Evolutionary conservation across 1,139 yeast species (phyloP).

Genomic region (Zygosaccharomyces pseudobailii): DNA sequence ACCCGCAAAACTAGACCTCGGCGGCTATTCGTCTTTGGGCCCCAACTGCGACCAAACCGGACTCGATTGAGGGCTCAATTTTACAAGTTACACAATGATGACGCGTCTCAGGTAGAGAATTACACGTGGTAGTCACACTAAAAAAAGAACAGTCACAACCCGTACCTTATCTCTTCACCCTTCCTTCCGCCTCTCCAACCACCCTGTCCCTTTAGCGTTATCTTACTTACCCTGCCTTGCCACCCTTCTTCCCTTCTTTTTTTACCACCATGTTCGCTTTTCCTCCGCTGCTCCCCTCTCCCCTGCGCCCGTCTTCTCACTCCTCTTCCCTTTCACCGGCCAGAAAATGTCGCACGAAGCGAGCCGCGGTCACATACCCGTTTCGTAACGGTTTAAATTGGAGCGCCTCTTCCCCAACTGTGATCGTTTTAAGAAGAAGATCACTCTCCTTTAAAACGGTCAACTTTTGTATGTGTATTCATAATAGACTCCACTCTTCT

Average conservation of each 20-base stretch:
- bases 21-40: not conserved
- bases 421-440: not conserved
- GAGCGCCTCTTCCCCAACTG: not conserved
- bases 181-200: too few species aligned
- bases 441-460: not conserved
- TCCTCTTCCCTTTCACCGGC: not conserved
- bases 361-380: slow-evolving; percentile 2
- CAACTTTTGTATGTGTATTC: not conserved
- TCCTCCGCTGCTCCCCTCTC: not conserved
- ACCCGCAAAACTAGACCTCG: not conserved
- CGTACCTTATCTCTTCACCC: too few species aligned
- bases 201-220: not conserved
- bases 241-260: not conserved
- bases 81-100: too few species aligned
- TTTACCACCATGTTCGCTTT: not conserved
- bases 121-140: too few species aligned
- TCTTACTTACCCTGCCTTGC: not conserved
- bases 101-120: too few species aligned
- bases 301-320: not conserved
- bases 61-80: too few species aligned
- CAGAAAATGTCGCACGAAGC: not conserved
- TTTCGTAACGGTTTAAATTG: not conserved
- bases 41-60: too few species aligned
- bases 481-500: not conserved
- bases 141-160: too few species aligned